A percentile compares a stretch with the other conserved stretches of the same genome.
Conservation (phyloP, 805 yeast genomes). For the Candida parachauliodes region DNA sequence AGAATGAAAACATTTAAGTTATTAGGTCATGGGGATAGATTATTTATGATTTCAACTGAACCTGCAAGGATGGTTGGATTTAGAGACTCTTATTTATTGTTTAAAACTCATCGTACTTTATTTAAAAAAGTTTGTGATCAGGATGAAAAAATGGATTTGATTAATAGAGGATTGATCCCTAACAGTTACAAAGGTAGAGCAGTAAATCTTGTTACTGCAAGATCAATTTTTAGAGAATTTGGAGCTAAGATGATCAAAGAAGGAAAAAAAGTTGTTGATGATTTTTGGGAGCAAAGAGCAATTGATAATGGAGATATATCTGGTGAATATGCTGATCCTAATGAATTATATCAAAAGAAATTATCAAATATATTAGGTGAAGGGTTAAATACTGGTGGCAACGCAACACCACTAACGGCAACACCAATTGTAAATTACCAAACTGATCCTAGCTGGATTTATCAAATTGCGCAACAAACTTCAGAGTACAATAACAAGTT, state of each 20-base stretch:
- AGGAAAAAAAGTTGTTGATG: conserved; percentile 81
- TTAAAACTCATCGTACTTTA: conserved; percentile 78
- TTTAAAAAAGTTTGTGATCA: conserved; percentile 71
- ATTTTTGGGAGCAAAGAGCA: conserved; percentile 72
- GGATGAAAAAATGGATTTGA: conserved; percentile 78
- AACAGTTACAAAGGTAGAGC: conserved; percentile 87
- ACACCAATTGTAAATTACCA: conserved; percentile 41
- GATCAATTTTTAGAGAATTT: conserved; percentile 85
- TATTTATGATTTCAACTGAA: conserved; percentile 90
- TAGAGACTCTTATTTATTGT: conserved; percentile 83
- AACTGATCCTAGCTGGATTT: conserved; percentile 76
- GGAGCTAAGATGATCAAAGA: conserved; percentile 80
- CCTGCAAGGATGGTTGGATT: conserved; percentile 95
- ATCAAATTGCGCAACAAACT: conserved; percentile 77
- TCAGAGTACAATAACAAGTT: conserved; percentile 66
- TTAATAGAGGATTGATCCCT: conserved; percentile 77
- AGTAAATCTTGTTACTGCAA: conserved; percentile 86
- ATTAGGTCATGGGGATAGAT: conserved; percentile 60
- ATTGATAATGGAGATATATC: conserved; percentile 59
- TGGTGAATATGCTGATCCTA: conserved; percentile 71
- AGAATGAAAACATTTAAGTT: conserved; percentile 68
- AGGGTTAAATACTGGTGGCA: conserved; percentile 20
- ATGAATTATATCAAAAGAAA: conserved; percentile 43
- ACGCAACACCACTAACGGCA: conserved; percentile 23
- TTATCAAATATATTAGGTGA: conserved; percentile 33